phyloP scores from a whole-genome alignment of 2,329 filamentous ascomycete genomes.

The Penicillium verrucosum region DNA sequence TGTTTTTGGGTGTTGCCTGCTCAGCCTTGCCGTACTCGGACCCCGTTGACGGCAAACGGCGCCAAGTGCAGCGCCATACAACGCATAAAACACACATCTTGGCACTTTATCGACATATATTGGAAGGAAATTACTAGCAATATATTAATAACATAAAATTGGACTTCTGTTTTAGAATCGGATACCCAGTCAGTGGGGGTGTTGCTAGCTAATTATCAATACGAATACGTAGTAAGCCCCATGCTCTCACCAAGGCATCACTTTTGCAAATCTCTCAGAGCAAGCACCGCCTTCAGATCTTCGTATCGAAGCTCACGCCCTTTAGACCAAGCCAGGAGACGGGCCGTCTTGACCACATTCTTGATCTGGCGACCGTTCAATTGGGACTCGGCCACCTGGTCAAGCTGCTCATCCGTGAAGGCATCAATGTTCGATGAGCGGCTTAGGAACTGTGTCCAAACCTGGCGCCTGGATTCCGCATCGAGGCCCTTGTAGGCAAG shows the following conservation, averaged over 20 bases:
- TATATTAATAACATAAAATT: background rate
- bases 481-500: constrained; percentile 42
- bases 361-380: constrained; percentile 44
- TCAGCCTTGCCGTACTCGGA: background rate
- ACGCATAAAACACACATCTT: background rate
- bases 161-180: background rate
- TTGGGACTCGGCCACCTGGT: constrained; percentile 20
- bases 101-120: background rate
- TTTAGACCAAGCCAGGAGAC: constrained; percentile 36
- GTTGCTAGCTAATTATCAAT: background rate
- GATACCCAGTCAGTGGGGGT: background rate
- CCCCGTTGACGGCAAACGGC: background rate
- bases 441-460: constrained; percentile 48
- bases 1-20: background rate
- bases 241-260: background rate
- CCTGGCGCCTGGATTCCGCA: constrained; percentile 32
- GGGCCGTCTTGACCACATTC: constrained; percentile 44
- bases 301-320: constrained; percentile 16
- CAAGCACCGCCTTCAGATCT: constrained; percentile 22
- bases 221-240: background rate
- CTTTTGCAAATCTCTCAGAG: background rate
- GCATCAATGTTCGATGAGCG: constrained; percentile 10
- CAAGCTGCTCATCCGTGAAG: constrained; percentile 24
- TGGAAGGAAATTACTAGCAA: background rate
- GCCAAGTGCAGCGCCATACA: background rate